Conservation (phyloP, 1,139 yeast species). For the Trichomonascaceae sp. region DNA sequence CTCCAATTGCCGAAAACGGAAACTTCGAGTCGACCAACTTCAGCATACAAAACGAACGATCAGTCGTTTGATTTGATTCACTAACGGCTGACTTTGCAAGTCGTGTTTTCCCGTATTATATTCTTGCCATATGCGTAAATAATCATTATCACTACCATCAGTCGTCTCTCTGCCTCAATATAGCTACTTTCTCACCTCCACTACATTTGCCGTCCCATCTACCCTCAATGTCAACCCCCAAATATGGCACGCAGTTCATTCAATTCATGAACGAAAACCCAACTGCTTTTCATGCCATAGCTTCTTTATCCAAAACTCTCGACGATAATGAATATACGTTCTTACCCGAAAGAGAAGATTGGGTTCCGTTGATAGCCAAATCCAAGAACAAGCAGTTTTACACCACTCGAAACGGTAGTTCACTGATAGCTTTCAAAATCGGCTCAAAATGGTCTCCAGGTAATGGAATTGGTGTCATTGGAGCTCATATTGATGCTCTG, state of each 20-base stretch:
- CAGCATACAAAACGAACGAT: too few species aligned
- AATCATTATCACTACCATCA: too few species aligned
- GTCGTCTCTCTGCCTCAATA: too few species aligned
- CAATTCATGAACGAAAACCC: slow-evolving; percentile 81
- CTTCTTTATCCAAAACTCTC: slow-evolving; percentile 39
- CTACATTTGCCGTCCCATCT: neutral
- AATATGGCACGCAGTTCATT: slow-evolving; percentile 46
- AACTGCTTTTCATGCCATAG: slow-evolving; percentile 87
- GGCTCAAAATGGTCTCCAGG: slow-evolving; percentile 69
- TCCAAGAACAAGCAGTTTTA: slow-evolving; percentile 51
- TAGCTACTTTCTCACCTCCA: neutral
- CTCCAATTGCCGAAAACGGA: too few species aligned
- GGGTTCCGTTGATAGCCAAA: slow-evolving; percentile 28
- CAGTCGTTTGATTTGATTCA: too few species aligned
- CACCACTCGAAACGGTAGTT: slow-evolving; percentile 71
- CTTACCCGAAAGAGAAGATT: slow-evolving; percentile 57
- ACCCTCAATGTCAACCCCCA: neutral
- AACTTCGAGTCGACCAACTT: too few species aligned
- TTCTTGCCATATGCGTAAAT: too few species aligned
- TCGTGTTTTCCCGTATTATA: too few species aligned
- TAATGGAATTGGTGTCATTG: slow-evolving; percentile 73
- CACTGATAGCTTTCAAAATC: slow-evolving; percentile 67
- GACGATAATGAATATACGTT: slow-evolving; percentile 40
- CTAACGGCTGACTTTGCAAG: too few species aligned
- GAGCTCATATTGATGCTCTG: slow-evolving; percentile 90